Percentiles rank a stretch among this genome's conserved stretches.
phyloP scores from a whole-genome alignment of 805 yeast genomes.

The Saccharomycodes ludwigii region DNA sequence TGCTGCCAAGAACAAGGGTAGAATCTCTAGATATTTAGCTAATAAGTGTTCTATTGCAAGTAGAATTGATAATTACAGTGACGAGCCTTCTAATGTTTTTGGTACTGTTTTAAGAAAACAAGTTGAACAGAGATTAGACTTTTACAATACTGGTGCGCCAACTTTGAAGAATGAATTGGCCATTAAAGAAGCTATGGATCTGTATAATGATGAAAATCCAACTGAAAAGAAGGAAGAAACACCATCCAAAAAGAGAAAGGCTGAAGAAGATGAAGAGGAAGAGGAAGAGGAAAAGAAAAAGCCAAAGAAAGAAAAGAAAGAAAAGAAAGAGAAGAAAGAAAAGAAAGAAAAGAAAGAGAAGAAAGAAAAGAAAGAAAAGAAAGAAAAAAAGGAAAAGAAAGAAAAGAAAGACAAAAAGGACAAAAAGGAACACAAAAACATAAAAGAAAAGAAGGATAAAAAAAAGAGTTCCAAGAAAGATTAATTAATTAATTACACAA shows the following conservation, averaged over 20 bases:
- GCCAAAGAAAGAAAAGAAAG: constrained; percentile 24
- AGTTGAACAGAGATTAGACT: constrained; percentile 94
- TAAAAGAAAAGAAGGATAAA: constrained; percentile 37
- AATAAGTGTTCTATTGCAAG: constrained; percentile 99
- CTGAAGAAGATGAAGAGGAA: constrained; percentile 13
- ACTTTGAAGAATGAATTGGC: constrained; percentile 96
- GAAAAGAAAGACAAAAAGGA: constrained; percentile 38
- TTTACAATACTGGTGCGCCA: constrained; percentile 91
- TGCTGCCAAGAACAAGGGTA: constrained; percentile 92
- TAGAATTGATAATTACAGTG: constrained; percentile 95
- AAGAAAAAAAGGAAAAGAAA: constrained; percentile 36
- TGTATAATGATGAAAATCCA: constrained; percentile 38
- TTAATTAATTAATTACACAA: constrained; percentile 4
- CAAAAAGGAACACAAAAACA: constrained; percentile 36
- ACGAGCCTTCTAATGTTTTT: constrained; percentile 80
- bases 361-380: constrained; percentile 33
- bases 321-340: constrained; percentile 21
- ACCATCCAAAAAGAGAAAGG: constrained; percentile 13
- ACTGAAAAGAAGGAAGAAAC: constrained; percentile 28
- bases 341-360: constrained; percentile 18
- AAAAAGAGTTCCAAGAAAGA: constrained; percentile 33
- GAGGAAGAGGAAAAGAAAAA: constrained; percentile 19
- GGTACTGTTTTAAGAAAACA: constrained; percentile 89
- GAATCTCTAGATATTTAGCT: constrained; percentile 96
- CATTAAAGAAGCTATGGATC: constrained; percentile 77